phyloP scores from a whole-genome alignment of 1,284 basidiomycete species.

The Mycosarcoma mackinlayi region DNA sequence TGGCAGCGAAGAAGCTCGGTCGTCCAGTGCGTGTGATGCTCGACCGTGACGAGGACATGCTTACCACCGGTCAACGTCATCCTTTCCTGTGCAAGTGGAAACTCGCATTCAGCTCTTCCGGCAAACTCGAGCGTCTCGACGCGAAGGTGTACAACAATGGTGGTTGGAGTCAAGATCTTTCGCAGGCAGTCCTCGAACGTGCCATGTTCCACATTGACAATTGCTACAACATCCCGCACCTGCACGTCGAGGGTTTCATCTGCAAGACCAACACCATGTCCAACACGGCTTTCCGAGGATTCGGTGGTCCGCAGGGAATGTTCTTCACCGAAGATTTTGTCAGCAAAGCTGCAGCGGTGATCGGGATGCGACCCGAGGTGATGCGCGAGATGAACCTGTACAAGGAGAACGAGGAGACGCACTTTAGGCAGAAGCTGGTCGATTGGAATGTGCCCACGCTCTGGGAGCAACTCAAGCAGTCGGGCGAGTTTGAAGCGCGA shows the following conservation, averaged over 20 bases:
- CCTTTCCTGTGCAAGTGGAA: constrained; percentile 68
- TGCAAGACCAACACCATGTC: constrained; percentile 69
- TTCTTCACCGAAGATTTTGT: constrained; percentile 67
- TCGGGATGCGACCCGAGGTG: constrained; percentile 65
- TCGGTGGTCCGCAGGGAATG: constrained; percentile 69
- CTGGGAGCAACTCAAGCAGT: constrained; percentile 56
- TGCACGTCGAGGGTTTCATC: constrained; percentile 65
- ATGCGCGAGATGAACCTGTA: constrained; percentile 67
- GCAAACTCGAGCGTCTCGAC: constrained; percentile 65
- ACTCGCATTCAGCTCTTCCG: constrained; percentile 65
- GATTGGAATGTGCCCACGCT: constrained; percentile 69
- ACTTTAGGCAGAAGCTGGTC: constrained; percentile 66
- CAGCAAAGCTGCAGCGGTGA: constrained; percentile 62
- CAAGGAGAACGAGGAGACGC: constrained; percentile 67
- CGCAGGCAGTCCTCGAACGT: constrained; percentile 68
- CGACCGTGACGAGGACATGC: constrained; percentile 69
- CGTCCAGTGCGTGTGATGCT: constrained; percentile 68
- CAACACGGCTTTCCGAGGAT: constrained; percentile 69
- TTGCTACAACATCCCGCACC: constrained; percentile 62
- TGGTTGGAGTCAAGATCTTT: constrained; percentile 68
- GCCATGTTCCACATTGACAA: constrained; percentile 68
- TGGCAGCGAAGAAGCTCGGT: constrained; percentile 66
- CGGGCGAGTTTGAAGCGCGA: constrained; percentile 59
- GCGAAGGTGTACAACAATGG: constrained; percentile 68
- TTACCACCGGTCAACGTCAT: constrained; percentile 68